Evolutionary conservation across 2,329 filamentous ascomycete genomes (phyloP), one percentile per base, ranked within the genome.

Genomic region (Colletotrichum coccodes): DNA sequence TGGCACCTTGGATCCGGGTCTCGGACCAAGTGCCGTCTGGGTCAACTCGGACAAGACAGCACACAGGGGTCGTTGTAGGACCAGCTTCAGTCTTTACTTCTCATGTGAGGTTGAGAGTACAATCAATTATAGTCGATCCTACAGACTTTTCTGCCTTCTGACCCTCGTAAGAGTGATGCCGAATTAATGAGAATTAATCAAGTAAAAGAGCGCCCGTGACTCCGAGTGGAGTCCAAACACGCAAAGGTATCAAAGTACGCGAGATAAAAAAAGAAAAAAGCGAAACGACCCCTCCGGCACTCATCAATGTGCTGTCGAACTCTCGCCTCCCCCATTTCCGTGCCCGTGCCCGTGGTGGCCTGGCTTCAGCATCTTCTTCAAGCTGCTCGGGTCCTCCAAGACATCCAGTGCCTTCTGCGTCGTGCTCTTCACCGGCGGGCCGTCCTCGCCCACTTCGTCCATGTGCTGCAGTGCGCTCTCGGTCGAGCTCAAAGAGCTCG

Each of bases 401-500:
- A 85, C 80, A 4, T 87, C 86, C 72, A 82, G 81, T 1, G 83
- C 85, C 52, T 79, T 80, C 76, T 90, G 86, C 71, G 80, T 84
- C 76, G 86, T 87, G 69, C 84, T 88, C 79, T 82, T 85, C 78
- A 72, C 54, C 72, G 52, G 60, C 44, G 5, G 74, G 0, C 79
- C 78, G 1, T 75, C 72, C 60, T 83, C 81, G 71, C 79, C 81
- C 3, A 77, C 77, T 4, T 72, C 73, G 44, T 84, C 84, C 52
- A 86, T 78, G 21, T 81, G 78, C 7, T 84, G 80, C n/a, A 89
- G 77, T 47, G 85, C 81, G 72, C 84, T 87, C 78, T 88, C 83
- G 36, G 81, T 83, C 3, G 86, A 88, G 28, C 80, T 82, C 23
- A 72, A 36, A 6, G 71, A 72, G 72, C 79, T 82, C 34, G 74